Base-by-base conservation (phyloP, 768 basidiomycete species). In the Cubamyces sp. region DNA sequence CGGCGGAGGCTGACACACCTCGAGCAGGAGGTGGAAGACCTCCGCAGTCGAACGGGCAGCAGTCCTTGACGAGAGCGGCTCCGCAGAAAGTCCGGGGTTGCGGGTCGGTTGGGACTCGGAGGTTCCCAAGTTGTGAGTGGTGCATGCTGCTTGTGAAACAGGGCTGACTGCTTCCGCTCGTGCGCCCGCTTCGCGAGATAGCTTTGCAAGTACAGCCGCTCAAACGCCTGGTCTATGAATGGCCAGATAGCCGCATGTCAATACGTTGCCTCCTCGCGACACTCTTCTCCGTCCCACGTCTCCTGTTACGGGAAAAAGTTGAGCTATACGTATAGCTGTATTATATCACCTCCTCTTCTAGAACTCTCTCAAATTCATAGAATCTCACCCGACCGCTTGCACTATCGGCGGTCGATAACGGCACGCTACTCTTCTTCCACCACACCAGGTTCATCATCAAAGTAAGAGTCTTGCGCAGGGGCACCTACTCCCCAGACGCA, bases 1-100 rank as follows among this genome's bases (percentile, higher is more conserved):
- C 53, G 41, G 25, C 21, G 54, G 55, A 54, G 64, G 45, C 47
- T 64, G 39, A 59, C 60, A 12, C 39, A 55, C 41, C 62, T 70
- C 25, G 68, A 70, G 53, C 57, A 43, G 8, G 68, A 69, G 60
- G 66, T 71, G 19, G 62, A 57, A 48, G 60, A 59, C 23, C 51
- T 71, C 52, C 59, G 67, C 16, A 45, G 54, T 21, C 39, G 58
- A 21, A 57, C 53, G 16, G 53, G 50, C 25, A 51, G 48, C 23
- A 50, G 57, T 19, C 62, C 62, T 5, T 63, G 47, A 59, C 34
- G 43, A 1, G 12, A 1, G 28, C 26, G 16, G 45, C 9, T 50
- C 37, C 26, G 39, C 39, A 39, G 16, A 16, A 25, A n/a, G 54
- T 26, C 48, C 11, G 42, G 2, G 39, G 21, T 2, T 14, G 53